Conservation (phyloP, 176 grass and related monocot genomes). For the Carex pumila region DNA sequence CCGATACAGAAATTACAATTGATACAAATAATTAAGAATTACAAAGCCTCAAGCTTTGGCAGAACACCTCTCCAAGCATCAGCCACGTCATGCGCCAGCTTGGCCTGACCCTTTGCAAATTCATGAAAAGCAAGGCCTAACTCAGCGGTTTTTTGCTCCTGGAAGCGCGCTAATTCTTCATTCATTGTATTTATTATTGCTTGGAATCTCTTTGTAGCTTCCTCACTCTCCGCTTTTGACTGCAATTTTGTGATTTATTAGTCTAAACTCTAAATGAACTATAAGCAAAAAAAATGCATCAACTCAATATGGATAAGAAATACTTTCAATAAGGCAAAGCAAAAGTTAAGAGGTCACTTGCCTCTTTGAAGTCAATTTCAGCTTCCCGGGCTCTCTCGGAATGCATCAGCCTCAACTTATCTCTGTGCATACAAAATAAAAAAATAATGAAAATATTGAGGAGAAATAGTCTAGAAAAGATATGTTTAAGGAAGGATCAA, state of each 20-base stretch:
- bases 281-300: no score
- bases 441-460: slow-evolving; percentile 13
- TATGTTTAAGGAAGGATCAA: slow-evolving; percentile 1
- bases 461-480: not conserved
- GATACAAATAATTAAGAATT: not conserved
- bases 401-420: slow-evolving; percentile 85
- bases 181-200: slow-evolving; percentile 82
- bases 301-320: no score
- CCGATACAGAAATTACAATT: not conserved
- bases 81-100: slow-evolving; percentile 83
- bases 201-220: slow-evolving; percentile 74
- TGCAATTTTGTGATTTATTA: slow-evolving; percentile 15
- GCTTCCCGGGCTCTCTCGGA: slow-evolving; percentile 64
- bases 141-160: slow-evolving; percentile 97
- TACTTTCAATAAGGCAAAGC: not conserved
- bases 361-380: slow-evolving; percentile 82
- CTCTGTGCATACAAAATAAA: slow-evolving; percentile 41
- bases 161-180: slow-evolving; percentile 82
- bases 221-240: slow-evolving; percentile 85
- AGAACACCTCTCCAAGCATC: slow-evolving; percentile 87
- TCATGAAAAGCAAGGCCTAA: slow-evolving; percentile 88
- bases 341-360: not conserved
- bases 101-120: slow-evolving; percentile 96
- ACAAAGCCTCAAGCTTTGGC: slow-evolving; percentile 73
- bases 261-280: not conserved